Evolutionary conservation across 192 early-diverging fungal species (phyloP), one percentile per base, ranked within the genome.

Genomic region (Backusella sp.): DNA sequence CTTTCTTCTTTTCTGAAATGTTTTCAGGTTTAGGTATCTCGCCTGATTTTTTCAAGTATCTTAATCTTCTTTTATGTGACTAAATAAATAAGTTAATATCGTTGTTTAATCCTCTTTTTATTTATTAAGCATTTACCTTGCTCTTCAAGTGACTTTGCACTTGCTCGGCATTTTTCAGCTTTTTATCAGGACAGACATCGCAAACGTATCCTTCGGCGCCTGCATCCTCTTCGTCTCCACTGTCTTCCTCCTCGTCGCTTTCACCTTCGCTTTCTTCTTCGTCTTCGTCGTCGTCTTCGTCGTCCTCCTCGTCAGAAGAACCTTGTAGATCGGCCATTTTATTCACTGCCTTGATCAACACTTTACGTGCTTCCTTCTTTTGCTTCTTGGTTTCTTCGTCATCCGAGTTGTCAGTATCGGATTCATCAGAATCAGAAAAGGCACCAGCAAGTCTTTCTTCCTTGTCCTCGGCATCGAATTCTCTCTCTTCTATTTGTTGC

Each of bases 141-240:
- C 77, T 73, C 41, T 79, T 53, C 73, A 79, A 75, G 69, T 79
- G 78, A n/a, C 75, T 53, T 36, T 79, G 53, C 1, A 79, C 78
- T 46, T 74, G 73, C 15, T 49, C 37, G 7, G 70, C 56, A 72
- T 71, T 74, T 42, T 75, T 75, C 11, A 79, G 32, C 30, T 71
- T 52, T 53, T 70, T 75, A 36, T 79, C 49, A 23, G 78, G 78
- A 44, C 78, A 79, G 19, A 79, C 70, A 36, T 79, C 69, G 37
- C 78, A 79, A 32, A 59, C 59, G 72, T 72, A 79, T 15, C 69
- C 72, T 15, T 71, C 73, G 23, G 35, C 34, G 12, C 68, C 73
- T 66, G 39, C 52, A 17, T 66, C 68, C 3, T 75, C 73, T 6
- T 74, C 73, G 3, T 73, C 77, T 36, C 15, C 71, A 0, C n/a